phyloP scores from a whole-genome alignment of 73 alveolate species.

The Effrenium voratum region DNA sequence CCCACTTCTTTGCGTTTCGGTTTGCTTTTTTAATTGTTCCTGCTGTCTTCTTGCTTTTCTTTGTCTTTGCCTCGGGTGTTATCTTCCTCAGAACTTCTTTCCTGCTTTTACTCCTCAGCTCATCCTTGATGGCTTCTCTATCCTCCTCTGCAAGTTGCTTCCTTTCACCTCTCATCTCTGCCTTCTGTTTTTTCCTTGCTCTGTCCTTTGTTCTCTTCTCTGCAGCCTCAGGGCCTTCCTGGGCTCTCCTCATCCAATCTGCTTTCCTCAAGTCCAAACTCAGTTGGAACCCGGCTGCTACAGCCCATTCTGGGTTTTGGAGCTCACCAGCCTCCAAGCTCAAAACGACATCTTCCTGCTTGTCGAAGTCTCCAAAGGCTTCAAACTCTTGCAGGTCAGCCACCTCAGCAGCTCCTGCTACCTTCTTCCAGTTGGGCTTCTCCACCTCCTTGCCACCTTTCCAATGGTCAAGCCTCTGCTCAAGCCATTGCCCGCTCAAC shows the following conservation, averaged over 20 bases:
- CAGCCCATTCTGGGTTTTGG: slow-evolving; percentile 37
- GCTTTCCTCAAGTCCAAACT: not conserved
- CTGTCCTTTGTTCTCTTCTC: not conserved
- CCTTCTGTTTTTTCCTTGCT: not conserved
- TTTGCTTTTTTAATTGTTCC: not conserved
- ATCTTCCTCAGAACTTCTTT: too few relatives aligned
- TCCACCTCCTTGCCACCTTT: not conserved
- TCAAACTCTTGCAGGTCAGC: not conserved
- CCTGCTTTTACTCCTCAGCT: too few relatives aligned
- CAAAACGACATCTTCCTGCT: too few relatives aligned
- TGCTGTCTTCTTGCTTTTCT: not conserved
- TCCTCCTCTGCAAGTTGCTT: not conserved
- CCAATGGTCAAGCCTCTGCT: not conserved
- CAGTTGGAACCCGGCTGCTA: not conserved
- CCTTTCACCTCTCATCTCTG: not conserved
- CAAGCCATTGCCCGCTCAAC: not conserved
- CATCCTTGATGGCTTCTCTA: not conserved
- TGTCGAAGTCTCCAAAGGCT: not conserved
- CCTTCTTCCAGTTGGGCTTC: not conserved
- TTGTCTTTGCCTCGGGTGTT: too few relatives aligned
- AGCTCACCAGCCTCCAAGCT: not conserved
- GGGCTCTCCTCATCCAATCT: not conserved
- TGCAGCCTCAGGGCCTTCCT: not conserved
- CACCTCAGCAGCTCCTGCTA: slow-evolving; percentile 4
- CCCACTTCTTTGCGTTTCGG: too few relatives aligned